A percentile compares a stretch with the other conserved stretches of the same genome.
These are phyloP conservation scores for Microsporum audouinii DNA, from an alignment of 2,329 filamentous ascomycete genomes.

Conservation along the genomic window DNA sequence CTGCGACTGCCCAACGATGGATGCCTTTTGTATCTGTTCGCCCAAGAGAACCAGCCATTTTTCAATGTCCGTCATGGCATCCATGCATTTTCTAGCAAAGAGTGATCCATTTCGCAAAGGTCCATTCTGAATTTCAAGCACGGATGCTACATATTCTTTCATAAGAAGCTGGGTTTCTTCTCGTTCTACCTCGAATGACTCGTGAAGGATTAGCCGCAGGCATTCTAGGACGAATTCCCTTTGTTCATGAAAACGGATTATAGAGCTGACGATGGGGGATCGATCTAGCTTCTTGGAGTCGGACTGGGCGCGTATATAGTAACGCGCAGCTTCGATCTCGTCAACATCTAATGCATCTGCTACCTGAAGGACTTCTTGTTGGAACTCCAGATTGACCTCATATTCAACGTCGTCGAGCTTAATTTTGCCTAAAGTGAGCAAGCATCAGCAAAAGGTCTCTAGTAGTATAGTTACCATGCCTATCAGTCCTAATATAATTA, in stretches of 20 bases:
- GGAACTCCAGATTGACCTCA: constrained; percentile 73
- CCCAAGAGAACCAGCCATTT: constrained; percentile 61
- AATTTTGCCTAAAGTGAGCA: constrained; percentile 54
- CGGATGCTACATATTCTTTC: constrained; percentile 44
- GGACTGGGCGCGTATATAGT: constrained; percentile 62
- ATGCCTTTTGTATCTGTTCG: constrained; percentile 64
- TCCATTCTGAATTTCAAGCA: constrained; percentile 47
- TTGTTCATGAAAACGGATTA: constrained; percentile 80
- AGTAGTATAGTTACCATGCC: not conserved
- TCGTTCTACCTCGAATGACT: constrained; percentile 52
- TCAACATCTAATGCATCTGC: constrained; percentile 84
- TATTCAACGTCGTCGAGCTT: constrained; percentile 62
- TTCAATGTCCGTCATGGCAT: constrained; percentile 64
- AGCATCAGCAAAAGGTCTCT: not conserved
- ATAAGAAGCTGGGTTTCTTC: constrained; percentile 44
- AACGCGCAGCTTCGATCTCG: constrained; percentile 68
- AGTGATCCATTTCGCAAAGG: constrained; percentile 43
- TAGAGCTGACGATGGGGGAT: constrained; percentile 61
- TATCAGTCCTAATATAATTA: constrained; percentile 25
- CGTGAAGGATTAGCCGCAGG: constrained; percentile 64
- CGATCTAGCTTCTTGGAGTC: constrained; percentile 59
- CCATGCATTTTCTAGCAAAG: constrained; percentile 63
- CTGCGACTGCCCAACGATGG: constrained; percentile 58
- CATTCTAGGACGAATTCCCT: constrained; percentile 74
- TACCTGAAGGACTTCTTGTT: constrained; percentile 67